Conservation (phyloP, 768 basidiomycete genomes). For the Crepidotus variabilis region DNA sequence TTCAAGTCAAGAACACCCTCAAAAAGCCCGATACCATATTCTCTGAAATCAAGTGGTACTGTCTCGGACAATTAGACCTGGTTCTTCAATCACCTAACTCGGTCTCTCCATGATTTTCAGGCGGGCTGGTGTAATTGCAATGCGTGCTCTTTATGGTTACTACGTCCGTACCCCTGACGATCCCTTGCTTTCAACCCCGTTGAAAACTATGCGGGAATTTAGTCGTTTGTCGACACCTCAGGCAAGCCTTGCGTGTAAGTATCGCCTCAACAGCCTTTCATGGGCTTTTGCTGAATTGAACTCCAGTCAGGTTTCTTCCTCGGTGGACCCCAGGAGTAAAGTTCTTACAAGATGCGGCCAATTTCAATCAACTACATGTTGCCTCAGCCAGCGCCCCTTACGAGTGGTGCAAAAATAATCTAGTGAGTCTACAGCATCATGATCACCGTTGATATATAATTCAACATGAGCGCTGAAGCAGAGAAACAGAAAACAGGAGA, state of each 20-base stretch:
- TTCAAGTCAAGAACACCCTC: constrained; percentile 17
- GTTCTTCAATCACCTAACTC: neutral
- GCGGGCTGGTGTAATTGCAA: constrained; percentile 47
- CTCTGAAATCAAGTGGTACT: constrained; percentile 26
- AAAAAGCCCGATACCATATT: constrained; percentile 23
- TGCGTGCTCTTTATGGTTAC: constrained; percentile 55
- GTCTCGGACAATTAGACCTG: neutral
- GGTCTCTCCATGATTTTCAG: constrained; percentile 19
- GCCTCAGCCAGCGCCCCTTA: constrained; percentile 32
- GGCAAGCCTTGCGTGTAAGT: constrained; percentile 21
- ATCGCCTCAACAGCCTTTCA: neutral
- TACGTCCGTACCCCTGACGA: constrained; percentile 47
- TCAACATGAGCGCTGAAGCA: neutral
- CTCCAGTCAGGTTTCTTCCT: constrained; percentile 45
- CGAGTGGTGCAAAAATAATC: constrained; percentile 38
- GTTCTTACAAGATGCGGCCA: constrained; percentile 42
- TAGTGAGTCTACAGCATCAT: constrained; percentile 36
- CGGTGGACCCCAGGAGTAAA: constrained; percentile 54
- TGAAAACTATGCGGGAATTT: constrained; percentile 47
- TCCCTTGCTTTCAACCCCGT: constrained; percentile 44
- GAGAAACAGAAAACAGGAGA: neutral
- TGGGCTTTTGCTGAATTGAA: neutral
- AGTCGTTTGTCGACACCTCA: constrained; percentile 38
- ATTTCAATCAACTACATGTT: constrained; percentile 29
- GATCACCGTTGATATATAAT: neutral